Percentiles rank a stretch among this genome's conserved stretches.
Conservation (phyloP, 2,329 filamentous ascomycete genomes). For the Ciborinia camelliae region DNA sequence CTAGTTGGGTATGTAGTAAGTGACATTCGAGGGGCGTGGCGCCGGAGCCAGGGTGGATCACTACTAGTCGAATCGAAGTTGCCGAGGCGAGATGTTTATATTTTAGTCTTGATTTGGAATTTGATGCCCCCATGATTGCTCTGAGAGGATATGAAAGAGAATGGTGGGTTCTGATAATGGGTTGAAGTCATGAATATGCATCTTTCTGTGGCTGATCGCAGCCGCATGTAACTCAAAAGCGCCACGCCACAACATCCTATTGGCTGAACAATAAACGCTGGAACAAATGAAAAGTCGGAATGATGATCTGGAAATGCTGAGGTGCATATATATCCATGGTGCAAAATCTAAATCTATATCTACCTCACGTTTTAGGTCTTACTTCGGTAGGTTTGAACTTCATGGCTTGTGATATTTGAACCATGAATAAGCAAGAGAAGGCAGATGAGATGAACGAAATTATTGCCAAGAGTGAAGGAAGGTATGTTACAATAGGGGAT, state of each 20-base stretch:
- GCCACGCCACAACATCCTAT: not conserved
- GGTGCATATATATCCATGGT: not conserved
- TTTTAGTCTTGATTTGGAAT: not conserved
- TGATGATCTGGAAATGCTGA: not conserved
- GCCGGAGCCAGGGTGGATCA: not conserved
- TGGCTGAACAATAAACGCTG: not conserved
- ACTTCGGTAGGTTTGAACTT: not conserved
- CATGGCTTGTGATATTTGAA: not conserved
- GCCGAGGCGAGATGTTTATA: not conserved
- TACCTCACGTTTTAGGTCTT: not conserved
- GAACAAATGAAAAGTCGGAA: not conserved
- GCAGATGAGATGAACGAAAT: not conserved
- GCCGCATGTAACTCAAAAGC: not conserved
- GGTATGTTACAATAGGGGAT: not conserved
- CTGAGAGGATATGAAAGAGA: not conserved
- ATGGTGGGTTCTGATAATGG: not conserved
- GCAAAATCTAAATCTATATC: not conserved
- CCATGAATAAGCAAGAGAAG: not conserved
- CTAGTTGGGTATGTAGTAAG: not conserved
- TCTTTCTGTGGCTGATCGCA: not conserved
- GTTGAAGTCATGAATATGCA: not conserved
- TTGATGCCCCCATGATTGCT: not conserved
- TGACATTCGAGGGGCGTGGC: not conserved
- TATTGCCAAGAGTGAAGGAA: not conserved
- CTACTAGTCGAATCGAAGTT: not conserved